These are phyloP conservation scores for Obelidium mucronatum DNA, from an alignment of 192 early-diverging fungal species.

Conservation along the genomic window DNA sequence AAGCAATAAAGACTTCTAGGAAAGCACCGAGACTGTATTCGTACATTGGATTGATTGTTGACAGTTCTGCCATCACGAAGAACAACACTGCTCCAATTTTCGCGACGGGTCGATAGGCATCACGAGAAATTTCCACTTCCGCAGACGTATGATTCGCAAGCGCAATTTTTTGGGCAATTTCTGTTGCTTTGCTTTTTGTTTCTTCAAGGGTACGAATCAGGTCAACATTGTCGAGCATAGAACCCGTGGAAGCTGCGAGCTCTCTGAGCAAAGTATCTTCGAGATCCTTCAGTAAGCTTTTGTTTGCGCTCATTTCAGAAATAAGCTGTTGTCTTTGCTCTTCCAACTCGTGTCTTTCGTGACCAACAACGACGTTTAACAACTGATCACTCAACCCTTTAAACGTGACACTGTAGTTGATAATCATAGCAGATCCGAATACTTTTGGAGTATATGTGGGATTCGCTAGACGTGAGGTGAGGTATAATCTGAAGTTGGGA, in stretches of 20 bases:
- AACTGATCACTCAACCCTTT: conserved; percentile 68
- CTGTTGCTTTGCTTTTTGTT: conserved; percentile 67
- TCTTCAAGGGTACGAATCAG: conserved; percentile 67
- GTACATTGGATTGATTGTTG: conserved; percentile 72
- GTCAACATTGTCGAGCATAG: conserved; percentile 70
- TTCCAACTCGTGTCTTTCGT: conserved; percentile 66
- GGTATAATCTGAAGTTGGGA: conserved; percentile 63
- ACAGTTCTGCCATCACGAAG: conserved; percentile 65
- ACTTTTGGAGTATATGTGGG: conserved; percentile 67
- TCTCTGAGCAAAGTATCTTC: conserved; percentile 67
- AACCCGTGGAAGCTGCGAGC: conserved; percentile 64
- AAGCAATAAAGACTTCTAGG: conserved; percentile 62
- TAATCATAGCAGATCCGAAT: conserved; percentile 68
- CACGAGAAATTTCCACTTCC: conserved; percentile 66
- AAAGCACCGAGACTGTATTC: conserved; percentile 63
- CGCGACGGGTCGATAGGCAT: conserved; percentile 64
- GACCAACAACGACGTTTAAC: conserved; percentile 67
- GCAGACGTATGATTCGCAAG: conserved; percentile 67
- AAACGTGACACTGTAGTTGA: conserved; percentile 71
- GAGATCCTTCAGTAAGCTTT: conserved; percentile 60
- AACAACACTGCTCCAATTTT: conserved; percentile 69
- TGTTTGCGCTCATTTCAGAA: conserved; percentile 64
- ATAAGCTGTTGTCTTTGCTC: conserved; percentile 66
- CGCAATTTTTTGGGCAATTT: conserved; percentile 67
- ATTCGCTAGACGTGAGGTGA: conserved; percentile 62